Conservation (phyloP, 2,329 filamentous ascomycete species). For the Colletotrichum cuscutae region DNA sequence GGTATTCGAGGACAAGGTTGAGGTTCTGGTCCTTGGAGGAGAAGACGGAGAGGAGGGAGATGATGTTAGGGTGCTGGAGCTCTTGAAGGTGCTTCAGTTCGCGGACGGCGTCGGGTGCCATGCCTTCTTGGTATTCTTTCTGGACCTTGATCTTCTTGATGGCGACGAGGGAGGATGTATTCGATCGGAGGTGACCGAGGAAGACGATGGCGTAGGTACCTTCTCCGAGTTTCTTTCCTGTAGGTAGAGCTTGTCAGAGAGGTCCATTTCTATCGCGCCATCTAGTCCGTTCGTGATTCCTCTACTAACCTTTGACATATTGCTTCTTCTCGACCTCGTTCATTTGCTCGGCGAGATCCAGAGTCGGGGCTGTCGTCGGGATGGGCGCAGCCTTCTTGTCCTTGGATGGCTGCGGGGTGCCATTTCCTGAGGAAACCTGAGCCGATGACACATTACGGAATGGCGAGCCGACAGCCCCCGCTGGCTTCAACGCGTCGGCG, state of each 20-base stretch:
- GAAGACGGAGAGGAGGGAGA: slow-evolving; percentile 91
- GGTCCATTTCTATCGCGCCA: background rate
- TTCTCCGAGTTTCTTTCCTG: slow-evolving; percentile 91
- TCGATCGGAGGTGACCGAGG: slow-evolving; percentile 80
- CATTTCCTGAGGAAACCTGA: slow-evolving; percentile 53
- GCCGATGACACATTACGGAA: slow-evolving; percentile 54
- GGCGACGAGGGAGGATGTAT: slow-evolving; percentile 81
- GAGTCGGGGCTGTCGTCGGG: slow-evolving; percentile 49
- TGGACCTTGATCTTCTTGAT: slow-evolving; percentile 94
- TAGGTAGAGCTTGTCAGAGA: background rate
- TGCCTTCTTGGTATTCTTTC: slow-evolving; percentile 87
- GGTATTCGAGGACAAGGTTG: slow-evolving; percentile 92
- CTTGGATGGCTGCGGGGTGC: slow-evolving; percentile 51
- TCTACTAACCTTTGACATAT: slow-evolving; percentile 80
- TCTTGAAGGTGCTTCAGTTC: slow-evolving; percentile 97
- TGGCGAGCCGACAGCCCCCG: slow-evolving; percentile 53
- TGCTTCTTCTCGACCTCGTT: slow-evolving; percentile 86
- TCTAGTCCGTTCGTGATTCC: rapidly evolving
- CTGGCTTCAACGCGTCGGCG: slow-evolving; percentile 45
- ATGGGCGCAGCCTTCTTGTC: slow-evolving; percentile 33
- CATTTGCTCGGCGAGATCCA: slow-evolving; percentile 80
- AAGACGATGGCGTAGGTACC: slow-evolving; percentile 98
- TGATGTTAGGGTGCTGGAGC: slow-evolving; percentile 94
- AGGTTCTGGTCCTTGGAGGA: slow-evolving; percentile 96
- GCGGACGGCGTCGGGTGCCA: slow-evolving; percentile 93